Evolutionary conservation across 108 stramenopile genomes (phyloP), one percentile per base, ranked within the genome.

Genomic region (Cylindrotheca closterium): DNA sequence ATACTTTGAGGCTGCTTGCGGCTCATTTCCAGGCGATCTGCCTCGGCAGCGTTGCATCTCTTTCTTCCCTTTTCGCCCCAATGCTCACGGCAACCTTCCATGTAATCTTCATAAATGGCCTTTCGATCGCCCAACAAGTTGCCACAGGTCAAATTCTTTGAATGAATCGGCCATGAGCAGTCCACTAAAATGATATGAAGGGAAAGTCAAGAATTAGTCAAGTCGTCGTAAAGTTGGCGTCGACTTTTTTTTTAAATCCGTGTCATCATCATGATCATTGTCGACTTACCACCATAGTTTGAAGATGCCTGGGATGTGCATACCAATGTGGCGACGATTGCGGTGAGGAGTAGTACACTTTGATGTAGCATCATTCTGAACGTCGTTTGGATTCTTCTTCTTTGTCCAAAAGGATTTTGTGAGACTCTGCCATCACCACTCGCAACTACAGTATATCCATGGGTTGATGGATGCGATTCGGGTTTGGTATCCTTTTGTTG

Each of bases 81-180:
- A 34, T 80, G 51, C 15, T 85, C 55, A 42, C 84, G 63, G 54
- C 92, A 93, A n/a, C 92, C 89, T 31, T 81, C 51, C 76, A 93
- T 85, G 58, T 79, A 93, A n/a, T 90, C 78, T 26, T 90, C 81
- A 53, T 93, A 93, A 46, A 88, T 25, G 27, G 60, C 37, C 51
- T 78, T 70, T 47, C 79, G 81, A 50, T 79, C 70, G 12, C 52
- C 57, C 8, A 73, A 34, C 34, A 81, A 73, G 59, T 82, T 68
- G 32, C 84, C 84, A 55, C 83, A 75, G n/a, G 62, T 71, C 0
- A 59, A 63, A 0, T 71, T 55, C 4, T 27, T 48, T 61, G 79
- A 51, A 49, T 92, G 91, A 8, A 94, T 81, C 2, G 93, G 87
- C 65, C 88, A 94, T 8, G 89, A 89, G 29, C 84, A 84, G 49